Evolutionary conservation across 371 early-diverging fungal species (phyloP).

Genomic region (Rhizopus delemar): DNA sequence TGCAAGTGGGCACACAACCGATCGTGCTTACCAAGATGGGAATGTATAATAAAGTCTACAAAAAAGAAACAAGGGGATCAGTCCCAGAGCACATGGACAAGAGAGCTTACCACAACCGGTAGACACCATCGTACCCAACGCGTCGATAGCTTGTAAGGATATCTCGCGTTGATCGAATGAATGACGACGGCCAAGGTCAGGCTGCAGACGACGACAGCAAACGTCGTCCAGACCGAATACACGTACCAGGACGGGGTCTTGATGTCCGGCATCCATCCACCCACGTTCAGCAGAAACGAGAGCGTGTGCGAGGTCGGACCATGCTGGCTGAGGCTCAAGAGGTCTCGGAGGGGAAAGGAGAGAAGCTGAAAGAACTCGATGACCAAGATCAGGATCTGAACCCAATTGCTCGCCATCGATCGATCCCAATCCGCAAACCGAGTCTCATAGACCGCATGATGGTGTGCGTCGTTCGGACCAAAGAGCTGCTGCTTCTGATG

Average conservation of each 20-base stretch:
- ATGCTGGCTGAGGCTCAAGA: constrained; percentile 33
- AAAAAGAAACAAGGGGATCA: too few species aligned
- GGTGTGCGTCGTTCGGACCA: constrained; percentile 45
- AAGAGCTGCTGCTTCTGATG: constrained; percentile 44
- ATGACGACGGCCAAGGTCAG: constrained; percentile 35
- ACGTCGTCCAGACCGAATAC: constrained; percentile 51
- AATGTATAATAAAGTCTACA: constrained; percentile 51
- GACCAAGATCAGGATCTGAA: constrained; percentile 57
- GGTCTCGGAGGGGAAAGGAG: constrained; percentile 57
- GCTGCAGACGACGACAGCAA: constrained; percentile 31
- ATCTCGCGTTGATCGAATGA: constrained; percentile 40
- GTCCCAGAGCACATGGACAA: too few species aligned
- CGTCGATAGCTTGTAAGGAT: constrained; percentile 46
- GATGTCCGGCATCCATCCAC: constrained; percentile 54
- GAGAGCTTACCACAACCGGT: constrained; percentile 53
- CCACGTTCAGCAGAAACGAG: constrained; percentile 41
- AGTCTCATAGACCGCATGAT: constrained; percentile 46
- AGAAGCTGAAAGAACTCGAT: constrained; percentile 64
- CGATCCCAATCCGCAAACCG: constrained; percentile 43
- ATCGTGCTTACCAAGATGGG: constrained; percentile 36
- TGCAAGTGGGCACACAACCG: not conserved
- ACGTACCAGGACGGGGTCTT: constrained; percentile 54
- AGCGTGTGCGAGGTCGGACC: constrained; percentile 26
- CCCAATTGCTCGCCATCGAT: constrained; percentile 55
- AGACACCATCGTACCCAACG: constrained; percentile 65